Percentiles rank a stretch among this genome's conserved stretches.
Conservation (phyloP, 495 filamentous ascomycete species). For the Podospora pseudoanserina region DNA sequence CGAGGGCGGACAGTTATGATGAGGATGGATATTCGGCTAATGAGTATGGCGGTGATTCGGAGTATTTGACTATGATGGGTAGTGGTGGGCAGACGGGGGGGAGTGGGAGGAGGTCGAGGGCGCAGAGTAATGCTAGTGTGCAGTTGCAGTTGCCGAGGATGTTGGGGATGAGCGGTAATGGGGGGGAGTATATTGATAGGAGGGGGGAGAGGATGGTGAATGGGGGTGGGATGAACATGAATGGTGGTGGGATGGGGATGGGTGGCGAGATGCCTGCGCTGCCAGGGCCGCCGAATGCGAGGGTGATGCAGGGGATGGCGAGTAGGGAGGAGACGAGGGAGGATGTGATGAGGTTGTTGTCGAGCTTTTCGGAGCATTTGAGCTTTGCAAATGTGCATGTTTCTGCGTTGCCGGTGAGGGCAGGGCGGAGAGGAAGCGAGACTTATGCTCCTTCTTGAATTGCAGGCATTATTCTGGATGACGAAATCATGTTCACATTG, state of each 20-base stretch:
- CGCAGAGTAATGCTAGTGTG: constrained; percentile 18
- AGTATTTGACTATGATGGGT: constrained; percentile 29
- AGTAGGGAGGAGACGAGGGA: constrained; percentile 47
- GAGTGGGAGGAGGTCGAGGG: constrained; percentile 8
- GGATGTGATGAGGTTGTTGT: constrained; percentile 53
- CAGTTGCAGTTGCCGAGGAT: constrained; percentile 23
- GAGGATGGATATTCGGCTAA: constrained; percentile 30
- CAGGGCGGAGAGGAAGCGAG: constrained; percentile 19
- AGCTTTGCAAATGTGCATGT: constrained; percentile 29
- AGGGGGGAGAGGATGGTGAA: neutral
- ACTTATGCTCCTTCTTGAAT: constrained; percentile 10
- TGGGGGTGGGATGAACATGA: neutral
- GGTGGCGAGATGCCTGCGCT: constrained; percentile 30
- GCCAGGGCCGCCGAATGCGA: constrained; percentile 43
- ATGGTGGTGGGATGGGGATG: neutral
- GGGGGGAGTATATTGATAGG: neutral
- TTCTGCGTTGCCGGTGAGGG: constrained; percentile 29
- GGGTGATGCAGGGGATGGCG: constrained; percentile 51
- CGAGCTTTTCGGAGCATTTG: constrained; percentile 46
- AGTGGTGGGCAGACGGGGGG: neutral
- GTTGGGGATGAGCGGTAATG: constrained; percentile 14
- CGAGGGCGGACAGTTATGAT: constrained; percentile 32
- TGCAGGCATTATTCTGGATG: neutral
- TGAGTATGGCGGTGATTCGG: constrained; percentile 32
- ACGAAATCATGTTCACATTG: neutral